Evolutionary conservation across 2,329 filamentous ascomycete genomes (phyloP), one percentile per base, ranked within the genome.

Genomic region (Fusarium paranaense): DNA sequence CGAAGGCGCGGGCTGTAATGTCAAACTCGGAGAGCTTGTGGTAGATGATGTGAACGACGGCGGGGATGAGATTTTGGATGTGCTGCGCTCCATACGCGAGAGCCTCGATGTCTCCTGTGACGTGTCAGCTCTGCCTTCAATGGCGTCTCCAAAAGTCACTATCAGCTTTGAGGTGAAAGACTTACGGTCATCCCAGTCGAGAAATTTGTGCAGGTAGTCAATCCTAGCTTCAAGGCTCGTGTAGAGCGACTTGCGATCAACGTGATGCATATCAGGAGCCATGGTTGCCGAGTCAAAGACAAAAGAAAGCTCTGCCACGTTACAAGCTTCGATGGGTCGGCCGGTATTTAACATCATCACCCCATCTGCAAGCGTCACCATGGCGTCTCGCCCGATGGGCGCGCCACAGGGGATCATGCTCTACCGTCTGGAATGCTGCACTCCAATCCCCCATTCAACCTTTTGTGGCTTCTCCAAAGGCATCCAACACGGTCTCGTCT

Each of bases 1-100:
- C 65, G n/a, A 71, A 71, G 3, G 65, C 69, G 5, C 69, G 69
- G 14, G 69, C 69, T 13, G 69, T 71, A 10, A 71, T 64, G 38
- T 71, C 69, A 62, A 71, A 71, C 32, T 71, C 60, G 18, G 67
- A 66, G n/a, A 71, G 69, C 42, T 71, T 71, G 33, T 45, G 69
- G n/a, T 71, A 71, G 61, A 71, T 62, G 50, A 71, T 32, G 38
- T 71, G 69, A 6, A 62, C 57, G 20, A 71, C 69, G 33, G 69
- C 65, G 13, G 69, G 69, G 38, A 71, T 71, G 7, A 71, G 35
- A n/a, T 71, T 62, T 33, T 68, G 47, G 37, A 71, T 66, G 56
- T 68, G 67, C 30, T 71, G 67, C 33, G 69, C 64, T 11, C 69
- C 69, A 32, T 68, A 71, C 3, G 65, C 65, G 8, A 71, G 42